Base-by-base conservation (phyloP, 306 rosid genomes). In the Castanea sativa region DNA sequence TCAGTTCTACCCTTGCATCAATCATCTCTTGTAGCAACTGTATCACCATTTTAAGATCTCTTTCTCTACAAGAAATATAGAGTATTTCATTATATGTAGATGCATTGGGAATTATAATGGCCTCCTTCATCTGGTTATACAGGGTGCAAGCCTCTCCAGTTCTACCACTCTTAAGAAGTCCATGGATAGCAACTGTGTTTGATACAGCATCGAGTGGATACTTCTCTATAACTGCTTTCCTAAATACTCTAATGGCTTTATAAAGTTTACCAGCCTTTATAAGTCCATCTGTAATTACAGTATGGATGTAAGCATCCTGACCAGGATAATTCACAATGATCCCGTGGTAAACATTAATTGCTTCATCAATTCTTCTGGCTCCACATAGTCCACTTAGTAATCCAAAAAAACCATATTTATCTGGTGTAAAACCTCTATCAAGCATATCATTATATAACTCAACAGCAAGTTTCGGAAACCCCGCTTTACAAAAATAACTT, bases 241-340 rank as follows among this genome's bases (percentile, higher is more conserved):
- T 80, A 71, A 90, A 83, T 61, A 88, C 20, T 71, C 73, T 59
- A 49, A 80, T 52, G 79, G 97, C 93, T 14, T 11, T 32, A 76
- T 78, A 78, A 86, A 73, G 83, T 63, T 82, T 73, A 58, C 87
- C 78, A 35, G 78, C 87, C 85, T 85, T 90, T 79, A 88, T 78
- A 69, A 91, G 90, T 74, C 82, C 92, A 59, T 72, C 59, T 49
- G 53, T 75, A 74, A 90, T 71, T 58, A 77, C 80, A 11, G 92
- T 89, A 77, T 88, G 92, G 65, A 91, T 73, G 63, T 86, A 87
- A 83, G 92, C 85, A 82, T 91, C 97, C 76, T 73, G 81, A 67
- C 55, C 82, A 45, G 79, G 69, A 70, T 53, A 59, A 65, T 57
- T 84, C 80, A 51, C 73, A 15, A 77, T 32, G 86, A 87, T 82